Conservation (phyloP, 345 rosid genomes). For the Combretum micranthum region DNA sequence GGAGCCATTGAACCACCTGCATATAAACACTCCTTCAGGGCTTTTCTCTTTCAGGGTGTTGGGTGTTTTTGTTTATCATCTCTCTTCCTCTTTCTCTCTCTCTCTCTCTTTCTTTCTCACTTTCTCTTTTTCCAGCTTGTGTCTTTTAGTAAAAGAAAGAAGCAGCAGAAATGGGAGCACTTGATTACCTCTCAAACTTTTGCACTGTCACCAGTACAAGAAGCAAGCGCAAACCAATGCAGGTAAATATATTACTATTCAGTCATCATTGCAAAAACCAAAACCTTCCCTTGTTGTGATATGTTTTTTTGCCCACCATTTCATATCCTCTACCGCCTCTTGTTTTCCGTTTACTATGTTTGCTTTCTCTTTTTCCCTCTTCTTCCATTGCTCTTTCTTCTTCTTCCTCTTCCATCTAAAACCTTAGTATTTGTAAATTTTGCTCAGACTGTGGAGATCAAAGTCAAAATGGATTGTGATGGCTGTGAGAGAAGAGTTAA, state of each 20-base stretch:
- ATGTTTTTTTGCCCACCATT: too few relatives aligned
- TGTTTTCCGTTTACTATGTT: not conserved
- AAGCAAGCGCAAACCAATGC: slow-evolving; percentile 80
- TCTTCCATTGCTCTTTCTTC: too few relatives aligned
- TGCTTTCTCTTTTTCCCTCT: not conserved
- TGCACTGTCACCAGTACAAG: slow-evolving; percentile 62
- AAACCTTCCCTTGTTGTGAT: not conserved
- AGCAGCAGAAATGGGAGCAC: slow-evolving; percentile 56
- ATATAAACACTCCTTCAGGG: not conserved
- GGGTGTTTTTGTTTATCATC: too few relatives aligned
- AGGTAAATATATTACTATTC: slow-evolving; percentile 31
- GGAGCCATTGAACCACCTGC: too few relatives aligned
- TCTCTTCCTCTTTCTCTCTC: slow-evolving; percentile 1
- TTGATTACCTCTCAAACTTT: slow-evolving; percentile 77
- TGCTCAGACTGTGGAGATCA: slow-evolving; percentile 86
- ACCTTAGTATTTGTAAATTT: not conserved
- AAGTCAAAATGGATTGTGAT: slow-evolving; percentile 97
- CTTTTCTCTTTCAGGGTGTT: not conserved
- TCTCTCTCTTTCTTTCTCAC: slow-evolving; percentile 1
- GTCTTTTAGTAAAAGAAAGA: slow-evolving; percentile 12
- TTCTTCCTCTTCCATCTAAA: slow-evolving; percentile 2
- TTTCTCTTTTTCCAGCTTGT: not conserved
- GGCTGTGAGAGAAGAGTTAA: slow-evolving; percentile 91
- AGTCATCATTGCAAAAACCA: not conserved
- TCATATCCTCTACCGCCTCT: not conserved